Evolutionary conservation across 129 eudicot genomes (phyloP), one percentile per base, ranked within the genome.

Genomic region (Mikania micrantha): DNA sequence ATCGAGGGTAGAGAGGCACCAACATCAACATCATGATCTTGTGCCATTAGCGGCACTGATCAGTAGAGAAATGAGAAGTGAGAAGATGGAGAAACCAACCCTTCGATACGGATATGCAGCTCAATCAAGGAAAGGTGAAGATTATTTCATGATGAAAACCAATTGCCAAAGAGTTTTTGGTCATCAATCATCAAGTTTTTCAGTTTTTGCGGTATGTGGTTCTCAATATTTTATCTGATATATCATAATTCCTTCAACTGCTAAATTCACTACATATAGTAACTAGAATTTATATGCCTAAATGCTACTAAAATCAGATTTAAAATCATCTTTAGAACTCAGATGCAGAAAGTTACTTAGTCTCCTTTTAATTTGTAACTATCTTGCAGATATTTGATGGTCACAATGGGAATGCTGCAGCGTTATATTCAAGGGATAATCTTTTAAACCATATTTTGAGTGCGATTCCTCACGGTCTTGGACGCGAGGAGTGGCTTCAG

Each of bases 321-420:
- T n/a, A n/a, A 15, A 9, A 9, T 52, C 15, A 52, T 52, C 29
- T 52, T 21, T 52, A 52, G 29, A 22, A 22, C n/a, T 53, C 27
- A 49, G n/a, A 22, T 21, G 29, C 22, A 21, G 29, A 21, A 50
- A 21, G 31, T 50, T 50, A 21, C 15, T 50, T 50, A 22, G 22
- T 42, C 6, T 19, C 48, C 10, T 50, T 21, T 50, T 1, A 9
- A 21, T 21, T 52, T 4, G 10, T 56, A 12, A 12, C 15, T 12
- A 56, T 27, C 22, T 64, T 72, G 29, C 73, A 92, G 98, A 67
- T 92, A 13, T 92, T 88, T 31, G 98, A 92, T 80, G 98, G 98
- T 38, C 98, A 92, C 78, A 92, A 92, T 52, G 98, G 98, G 64
- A 81, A 65, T 85, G 98, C 96, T 32, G 98, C 98, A 19, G 96